Base-by-base conservation (phyloP, 2,329 filamentous ascomycete species). In the Pseudocercospora ulei region DNA sequence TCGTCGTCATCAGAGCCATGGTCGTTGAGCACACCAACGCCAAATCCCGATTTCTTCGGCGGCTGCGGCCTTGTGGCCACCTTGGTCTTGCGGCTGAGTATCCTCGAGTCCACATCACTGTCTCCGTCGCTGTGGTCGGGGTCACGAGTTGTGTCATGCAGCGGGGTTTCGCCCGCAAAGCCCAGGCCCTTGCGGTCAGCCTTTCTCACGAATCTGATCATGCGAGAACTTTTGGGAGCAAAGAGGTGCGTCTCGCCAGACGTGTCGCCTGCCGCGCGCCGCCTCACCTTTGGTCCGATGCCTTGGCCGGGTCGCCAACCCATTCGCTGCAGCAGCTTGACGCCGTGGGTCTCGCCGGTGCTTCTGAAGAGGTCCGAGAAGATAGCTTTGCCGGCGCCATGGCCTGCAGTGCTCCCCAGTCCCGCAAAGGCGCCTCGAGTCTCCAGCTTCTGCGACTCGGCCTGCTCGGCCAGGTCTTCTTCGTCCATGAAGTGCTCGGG, bases 401-500 rank as follows among this genome's bases (percentile, higher is more conserved):
- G 73, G 20, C 75, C 65, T 19, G 70, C 68, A 1, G 77, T 78
- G 18, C 73, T 71, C 1, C 86, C 87, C 18, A 95, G 67, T 0
- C 81, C 83, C 0, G 82, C 73, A 59, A 90, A 95, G 0, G 72
- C 73, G 37, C 77, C 70, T 0, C 76, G 70, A 0, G 82, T 92
- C 53, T 88, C 74, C 20, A 95, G 64, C 44, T 73, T 73, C 53
- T 78, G 75, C 2, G 80, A 71, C 61, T 94, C 86, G 41, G 82
- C 84, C 0, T 80, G 82, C 58, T 94, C 86, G 4, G 81, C 82
- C 20, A 93, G 68, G 61, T 98, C 90, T 59, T 98, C 90, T 26
- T 94, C 88, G 55, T 98, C 90, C 90, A 98, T 98, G 53, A 87
- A 96, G 57, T 96, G 87, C 60, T 96, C 86, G 0, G 78, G 75